A percentile compares a stretch with the other conserved stretches of the same genome.
phyloP scores from a whole-genome alignment of 306 rosid genomes.

The peach (Prunus persica) region DNA sequence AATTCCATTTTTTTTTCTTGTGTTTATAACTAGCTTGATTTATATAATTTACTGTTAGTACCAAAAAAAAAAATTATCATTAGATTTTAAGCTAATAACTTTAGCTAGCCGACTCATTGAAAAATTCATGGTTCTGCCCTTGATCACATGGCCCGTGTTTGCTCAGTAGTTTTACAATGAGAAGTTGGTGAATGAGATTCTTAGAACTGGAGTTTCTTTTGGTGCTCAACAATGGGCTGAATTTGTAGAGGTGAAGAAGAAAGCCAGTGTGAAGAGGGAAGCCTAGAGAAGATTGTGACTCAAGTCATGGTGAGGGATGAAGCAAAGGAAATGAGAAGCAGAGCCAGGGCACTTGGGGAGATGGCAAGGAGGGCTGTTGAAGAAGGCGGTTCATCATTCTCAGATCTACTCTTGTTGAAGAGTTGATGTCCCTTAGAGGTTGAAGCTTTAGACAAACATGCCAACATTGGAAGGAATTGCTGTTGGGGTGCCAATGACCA shows the following conservation, averaged over 20 bases:
- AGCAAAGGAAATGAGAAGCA: conserved; percentile 28
- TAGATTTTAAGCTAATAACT: no score
- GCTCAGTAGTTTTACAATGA: conserved; percentile 43
- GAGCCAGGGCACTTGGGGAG: no score
- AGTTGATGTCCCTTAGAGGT: conserved; percentile 11
- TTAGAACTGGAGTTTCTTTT: conserved; percentile 26
- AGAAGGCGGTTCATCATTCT: conserved; percentile 12
- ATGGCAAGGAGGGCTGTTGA: no score
- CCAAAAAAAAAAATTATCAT: no score
- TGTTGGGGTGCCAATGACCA: no score
- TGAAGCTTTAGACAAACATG: conserved; percentile 6
- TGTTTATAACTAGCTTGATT: no score
- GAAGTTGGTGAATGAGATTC: conserved; percentile 29
- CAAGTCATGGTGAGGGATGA: conserved; percentile 31
- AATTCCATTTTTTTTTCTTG: no score
- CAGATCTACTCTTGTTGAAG: neutral
- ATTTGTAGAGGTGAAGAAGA: conserved; percentile 16
- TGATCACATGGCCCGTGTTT: conserved; percentile 37
- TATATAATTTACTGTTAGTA: no score
- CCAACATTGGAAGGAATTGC: no score
- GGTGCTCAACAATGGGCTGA: conserved; percentile 24
- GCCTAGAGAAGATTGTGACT: conserved; percentile 28
- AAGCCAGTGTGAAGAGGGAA: conserved; percentile 10
- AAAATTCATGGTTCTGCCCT: no score
- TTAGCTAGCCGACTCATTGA: no score